These are phyloP conservation scores for Rhodotorula sp. DNA, from an alignment of 1,284 basidiomycete species.

Conservation along the genomic window DNA sequence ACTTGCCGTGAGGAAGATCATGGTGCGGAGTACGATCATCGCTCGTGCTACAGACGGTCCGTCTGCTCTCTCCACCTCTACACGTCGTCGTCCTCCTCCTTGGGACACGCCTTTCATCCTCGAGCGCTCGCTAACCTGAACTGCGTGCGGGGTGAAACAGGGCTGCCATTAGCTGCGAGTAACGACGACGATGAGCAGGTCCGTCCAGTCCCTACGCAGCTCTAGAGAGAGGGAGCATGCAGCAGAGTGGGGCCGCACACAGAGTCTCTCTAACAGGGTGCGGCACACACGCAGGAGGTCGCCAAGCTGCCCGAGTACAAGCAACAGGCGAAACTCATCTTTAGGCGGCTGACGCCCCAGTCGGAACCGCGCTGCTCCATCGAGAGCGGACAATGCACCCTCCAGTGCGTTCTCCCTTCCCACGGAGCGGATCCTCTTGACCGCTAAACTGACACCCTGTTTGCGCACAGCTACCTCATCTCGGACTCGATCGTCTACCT, in stretches of 20 bases:
- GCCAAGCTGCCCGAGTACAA: constrained; percentile 91
- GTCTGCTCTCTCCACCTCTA: neutral
- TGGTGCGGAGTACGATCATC: constrained; percentile 90
- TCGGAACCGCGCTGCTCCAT: constrained; percentile 95
- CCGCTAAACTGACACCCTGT: neutral
- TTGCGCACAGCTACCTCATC: constrained; percentile 82
- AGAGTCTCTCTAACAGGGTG: neutral
- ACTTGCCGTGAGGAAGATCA: constrained; percentile 47
- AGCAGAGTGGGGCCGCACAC: neutral
- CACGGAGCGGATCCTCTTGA: no score
- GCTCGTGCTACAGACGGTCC: constrained; percentile 78
- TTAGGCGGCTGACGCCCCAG: constrained; percentile 87
- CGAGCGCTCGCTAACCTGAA: neutral
- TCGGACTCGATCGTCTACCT: constrained; percentile 90
- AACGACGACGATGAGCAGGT: constrained; percentile 89
- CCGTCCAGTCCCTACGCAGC: constrained; percentile 36
- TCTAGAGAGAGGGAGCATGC: neutral
- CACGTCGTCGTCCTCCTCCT: neutral
- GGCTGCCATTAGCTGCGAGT: constrained; percentile 85
- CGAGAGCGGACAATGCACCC: constrained; percentile 88
- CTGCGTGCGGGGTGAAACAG: constrained; percentile 12
- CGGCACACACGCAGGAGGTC: constrained; percentile 36
- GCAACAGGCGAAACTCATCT: constrained; percentile 95
- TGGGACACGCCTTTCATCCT: neutral
- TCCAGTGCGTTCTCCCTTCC: constrained; percentile 65